Evolutionary conservation across 805 yeast species (phyloP), one percentile per base, ranked within the genome.

Genomic region (Zygosaccharomyces bailii): DNA sequence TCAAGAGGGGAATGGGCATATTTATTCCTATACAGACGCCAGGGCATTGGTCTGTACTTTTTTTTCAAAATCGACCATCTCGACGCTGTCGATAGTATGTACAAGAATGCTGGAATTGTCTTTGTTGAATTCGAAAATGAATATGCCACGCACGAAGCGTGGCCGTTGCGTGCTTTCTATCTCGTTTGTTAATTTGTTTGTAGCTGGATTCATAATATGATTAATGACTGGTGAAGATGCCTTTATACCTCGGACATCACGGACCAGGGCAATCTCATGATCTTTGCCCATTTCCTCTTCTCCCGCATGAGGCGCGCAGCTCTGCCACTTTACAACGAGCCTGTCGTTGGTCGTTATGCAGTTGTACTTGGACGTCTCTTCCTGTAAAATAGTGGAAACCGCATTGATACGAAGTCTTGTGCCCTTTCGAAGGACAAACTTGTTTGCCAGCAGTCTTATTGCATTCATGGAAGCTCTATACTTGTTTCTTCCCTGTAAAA

Each of bases 51-150:
- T 42, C 31, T 52, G 46, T 17, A 54, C 33, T 38, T 52, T 57
- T 23, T 50, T 55, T 13, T 66, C 65, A 34, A 61, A 71, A 53
- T 81, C 85, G 18, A 78, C 62, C 34, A 82, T 69, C 48, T 82
- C 82, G 44, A 84, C 71, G 53, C 80, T 75, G 52, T 84, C 91
- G 24, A 84, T 71, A 2, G 85, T 80, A 56, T 83, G 86, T 4
- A 79, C 86, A 5, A 70, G 36, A 25, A 84, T 76, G 48, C 69
- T 59, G 45, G 76, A 73, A 56, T 81, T 80, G n/a, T 68, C 65
- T 18, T 71, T 72, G 54, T 73, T 78, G 45, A 84, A 67, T 55
- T 84, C 90, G 56, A 83, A 83, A 5, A 82, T 70, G 54, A 84
- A 84, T 2, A 80, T 60, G 1, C 90, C 91, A 27, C 65, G 45